A percentile compares a stretch with the other conserved stretches of the same genome.
phyloP scores from a whole-genome alignment of 2,329 filamentous ascomycete genomes.

The Claviceps sorghi region DNA sequence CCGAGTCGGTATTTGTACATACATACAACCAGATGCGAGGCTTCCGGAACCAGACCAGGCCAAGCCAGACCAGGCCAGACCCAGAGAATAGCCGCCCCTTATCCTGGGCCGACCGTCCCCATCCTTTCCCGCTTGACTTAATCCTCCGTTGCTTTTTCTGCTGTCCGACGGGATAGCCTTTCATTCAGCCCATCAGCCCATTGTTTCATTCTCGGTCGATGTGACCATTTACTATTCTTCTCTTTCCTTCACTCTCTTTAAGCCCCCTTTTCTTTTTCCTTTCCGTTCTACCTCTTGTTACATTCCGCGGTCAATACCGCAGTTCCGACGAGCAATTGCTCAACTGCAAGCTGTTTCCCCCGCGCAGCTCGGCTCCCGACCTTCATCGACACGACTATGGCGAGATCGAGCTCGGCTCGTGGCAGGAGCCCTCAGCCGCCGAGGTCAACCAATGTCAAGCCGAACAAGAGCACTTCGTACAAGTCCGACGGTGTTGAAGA shows the following conservation, averaged over 20 bases:
- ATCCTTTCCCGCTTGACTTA: slow-evolving; percentile 6
- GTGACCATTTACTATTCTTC: slow-evolving; percentile 2
- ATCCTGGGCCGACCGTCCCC: slow-evolving; percentile 5
- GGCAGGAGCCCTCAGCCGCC: slow-evolving; percentile 23
- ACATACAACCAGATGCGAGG: not conserved
- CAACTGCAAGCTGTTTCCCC: not conserved
- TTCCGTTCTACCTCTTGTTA: not conserved
- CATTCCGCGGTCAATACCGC: not conserved
- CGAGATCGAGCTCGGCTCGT: slow-evolving; percentile 19
- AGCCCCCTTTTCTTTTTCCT: slow-evolving; percentile 2
- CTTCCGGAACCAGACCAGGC: not conserved
- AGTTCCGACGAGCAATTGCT: not conserved
- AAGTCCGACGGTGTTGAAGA: slow-evolving; percentile 68
- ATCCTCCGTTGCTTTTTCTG: slow-evolving; percentile 1
- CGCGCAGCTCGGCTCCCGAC: not conserved
- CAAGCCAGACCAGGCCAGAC: not conserved
- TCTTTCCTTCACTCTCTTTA: slow-evolving; percentile 12
- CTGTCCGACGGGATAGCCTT: not conserved
- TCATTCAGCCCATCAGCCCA: slow-evolving; percentile 5
- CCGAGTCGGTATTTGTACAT: no score
- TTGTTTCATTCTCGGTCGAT: slow-evolving; percentile 3
- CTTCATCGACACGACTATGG: slow-evolving; percentile 14
- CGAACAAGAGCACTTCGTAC: slow-evolving; percentile 39
- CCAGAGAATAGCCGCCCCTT: slow-evolving; percentile 1
- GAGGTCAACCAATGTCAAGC: slow-evolving; percentile 22